Conservation (phyloP, 495 filamentous ascomycete species). For the Elaphomyces granulatus region DNA sequence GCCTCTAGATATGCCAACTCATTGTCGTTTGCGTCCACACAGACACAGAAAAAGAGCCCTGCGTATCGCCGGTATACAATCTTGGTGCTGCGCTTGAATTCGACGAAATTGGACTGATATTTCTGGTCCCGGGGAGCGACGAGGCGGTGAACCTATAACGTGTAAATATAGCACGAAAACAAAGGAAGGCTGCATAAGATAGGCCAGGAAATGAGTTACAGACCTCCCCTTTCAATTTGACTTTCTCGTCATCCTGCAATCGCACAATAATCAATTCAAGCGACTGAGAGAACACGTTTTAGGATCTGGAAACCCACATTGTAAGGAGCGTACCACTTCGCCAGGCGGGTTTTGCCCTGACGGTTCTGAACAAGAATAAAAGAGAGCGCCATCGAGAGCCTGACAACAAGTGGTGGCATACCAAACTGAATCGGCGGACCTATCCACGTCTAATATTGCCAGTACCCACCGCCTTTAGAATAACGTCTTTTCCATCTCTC, state of each 20-base stretch:
- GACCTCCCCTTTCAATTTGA: constrained; percentile 85
- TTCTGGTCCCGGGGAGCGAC: constrained; percentile 97
- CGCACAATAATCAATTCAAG: neutral
- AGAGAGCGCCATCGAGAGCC: constrained; percentile 78
- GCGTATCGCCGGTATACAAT: constrained; percentile 95
- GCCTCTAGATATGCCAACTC: constrained; percentile 94
- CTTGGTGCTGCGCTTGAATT: constrained; percentile 67
- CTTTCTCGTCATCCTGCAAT: constrained; percentile 74
- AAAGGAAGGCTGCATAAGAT: constrained; percentile 2
- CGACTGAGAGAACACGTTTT: neutral
- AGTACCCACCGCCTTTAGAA: too few species aligned
- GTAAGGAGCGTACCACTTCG: constrained; percentile 98
- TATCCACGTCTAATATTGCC: too few species aligned
- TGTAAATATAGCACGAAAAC: constrained; percentile 2
- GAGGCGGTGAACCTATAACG: constrained; percentile 72
- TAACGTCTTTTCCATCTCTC: too few species aligned
- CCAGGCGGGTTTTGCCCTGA: constrained; percentile 96
- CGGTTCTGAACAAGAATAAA: constrained; percentile 96
- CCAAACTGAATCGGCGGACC: too few species aligned
- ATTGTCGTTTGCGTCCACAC: constrained; percentile 98
- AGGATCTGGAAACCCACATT: constrained; percentile 38
- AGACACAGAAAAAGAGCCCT: constrained; percentile 95
- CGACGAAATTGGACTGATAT: constrained; percentile 98
- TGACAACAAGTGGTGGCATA: too few species aligned
- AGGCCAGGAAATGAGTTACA: constrained; percentile 12